Base-by-base conservation (phyloP, 1,284 basidiomycete genomes). In the Melampsora americana region DNA sequence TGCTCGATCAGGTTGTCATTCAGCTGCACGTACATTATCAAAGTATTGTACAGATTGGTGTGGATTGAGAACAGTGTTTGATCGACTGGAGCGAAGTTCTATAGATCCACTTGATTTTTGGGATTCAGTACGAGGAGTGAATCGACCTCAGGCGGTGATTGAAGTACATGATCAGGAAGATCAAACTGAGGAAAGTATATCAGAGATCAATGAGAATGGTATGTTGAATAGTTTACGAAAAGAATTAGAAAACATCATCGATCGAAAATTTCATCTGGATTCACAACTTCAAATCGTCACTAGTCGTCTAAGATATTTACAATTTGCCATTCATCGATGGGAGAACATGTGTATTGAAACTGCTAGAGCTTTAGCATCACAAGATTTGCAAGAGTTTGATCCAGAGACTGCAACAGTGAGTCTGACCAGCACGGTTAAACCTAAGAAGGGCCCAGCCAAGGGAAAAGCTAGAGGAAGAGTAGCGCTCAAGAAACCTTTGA, bases 111-210 rank as follows among this genome's bases (percentile, higher is more conserved):
- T 66, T 39, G 62, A 50, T 46, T 68, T 75, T 68, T 75, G 72
- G 72, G 39, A 67, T n/a, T 60, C 56, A 44, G 65, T 75, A 23
- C 65, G 59, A 14, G n/a, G 65, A 48, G 66, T 71, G 59, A 72
- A 75, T 60, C 69, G 81, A 65, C 59, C 79, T 78, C 35, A 78
- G 76, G 44, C 80, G 76, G 60, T 81, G 79, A 78, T 81, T 79
- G 46, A 26, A 61, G 66, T 35, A 7, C 35, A 66, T 56, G 71
- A 74, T 44, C 46, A 11, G n/a, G 32, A 39, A 66, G 50, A 56
- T 4, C 4, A 32, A 35, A 23, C 5, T n/a, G 23, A 73, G 6
- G n/a, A 18, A 16, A 65, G n/a, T n/a, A n/a, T n/a, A n/a, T n/a
- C 64, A 18, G 48, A 60, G 44, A 32, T 35, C 3, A 20, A 39